Percentiles rank a stretch among this genome's conserved stretches.
Conservation (phyloP, 2,329 filamentous ascomycete species). For the Macroventuria anomochaeta region DNA sequence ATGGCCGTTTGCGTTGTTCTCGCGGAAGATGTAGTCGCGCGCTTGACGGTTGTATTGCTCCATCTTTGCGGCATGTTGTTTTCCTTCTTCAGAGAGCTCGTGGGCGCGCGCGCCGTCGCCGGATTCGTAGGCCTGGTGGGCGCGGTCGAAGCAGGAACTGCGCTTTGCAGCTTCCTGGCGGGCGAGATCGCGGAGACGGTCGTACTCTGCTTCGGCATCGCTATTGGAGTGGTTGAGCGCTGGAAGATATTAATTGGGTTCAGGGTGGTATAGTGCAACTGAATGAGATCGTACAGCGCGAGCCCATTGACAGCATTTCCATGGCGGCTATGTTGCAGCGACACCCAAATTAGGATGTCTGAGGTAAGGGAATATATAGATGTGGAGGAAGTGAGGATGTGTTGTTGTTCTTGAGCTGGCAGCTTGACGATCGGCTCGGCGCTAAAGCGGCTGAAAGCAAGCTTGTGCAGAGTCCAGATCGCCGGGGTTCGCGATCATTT, state of each 20-base stretch:
- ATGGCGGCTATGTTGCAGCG: slow-evolving; percentile 37
- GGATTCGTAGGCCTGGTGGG: slow-evolving; percentile 76
- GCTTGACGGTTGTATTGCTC: slow-evolving; percentile 90
- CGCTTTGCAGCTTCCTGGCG: slow-evolving; percentile 81
- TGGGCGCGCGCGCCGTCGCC: slow-evolving; percentile 88
- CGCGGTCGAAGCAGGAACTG: slow-evolving; percentile 72
- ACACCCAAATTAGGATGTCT: slow-evolving; percentile 11
- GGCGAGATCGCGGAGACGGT: slow-evolving; percentile 84
- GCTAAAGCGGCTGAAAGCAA: slow-evolving; percentile 18
- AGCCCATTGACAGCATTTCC: slow-evolving; percentile 46
- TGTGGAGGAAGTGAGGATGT: slow-evolving; percentile 13
- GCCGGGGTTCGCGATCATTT: slow-evolving; percentile 12
- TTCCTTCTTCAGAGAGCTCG: slow-evolving; percentile 81
- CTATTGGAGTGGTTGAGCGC: slow-evolving; percentile 45
- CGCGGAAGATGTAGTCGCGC: slow-evolving; percentile 91
- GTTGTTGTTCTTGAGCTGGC: slow-evolving; percentile 24
- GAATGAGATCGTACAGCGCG: slow-evolving; percentile 38
- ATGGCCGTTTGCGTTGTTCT: slow-evolving; percentile 82
- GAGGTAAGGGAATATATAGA: not conserved
- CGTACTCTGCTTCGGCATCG: slow-evolving; percentile 79
- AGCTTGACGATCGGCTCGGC: slow-evolving; percentile 9
- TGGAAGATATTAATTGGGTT: slow-evolving; percentile 20
- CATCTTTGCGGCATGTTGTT: slow-evolving; percentile 82
- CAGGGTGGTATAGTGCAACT: not conserved
- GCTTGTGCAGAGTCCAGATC: slow-evolving; percentile 20